Base-by-base conservation (phyloP, 305 asterid species). In the Euphrasia arctica region DNA sequence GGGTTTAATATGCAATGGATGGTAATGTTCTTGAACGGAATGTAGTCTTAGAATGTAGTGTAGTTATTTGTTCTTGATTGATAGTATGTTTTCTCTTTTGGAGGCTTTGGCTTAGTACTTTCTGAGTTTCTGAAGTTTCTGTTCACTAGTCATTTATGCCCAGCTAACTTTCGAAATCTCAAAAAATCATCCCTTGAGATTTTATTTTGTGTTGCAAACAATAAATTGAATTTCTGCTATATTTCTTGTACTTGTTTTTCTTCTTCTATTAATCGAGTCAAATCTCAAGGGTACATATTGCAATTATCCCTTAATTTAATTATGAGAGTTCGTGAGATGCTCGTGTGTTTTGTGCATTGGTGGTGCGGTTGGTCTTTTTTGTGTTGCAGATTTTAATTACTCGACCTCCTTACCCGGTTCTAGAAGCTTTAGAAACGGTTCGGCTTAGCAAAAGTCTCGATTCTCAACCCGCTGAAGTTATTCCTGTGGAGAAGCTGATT, bases 361-460 rank as follows among this genome's bases (percentile, higher is more conserved):
- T 7, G 28, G 25, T 25, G 27, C 39, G 0, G 18, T 52, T 49
- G 31, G 51, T 54, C 4, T 52, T 22, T 32, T 61, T 45, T 4
- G 27, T 2, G 52, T 49, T 63, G 67, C 12, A 57, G 52, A 54
- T 63, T 39, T 6, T 9, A 42, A 14, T 41, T 39, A 36, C 14
- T 36, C 28, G 0, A 41, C 8, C 62, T 27, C 57, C n/a, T 36
- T 69, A 54, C 55, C 61, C 90, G 99, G 99, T 88, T 65, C 75
- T 93, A 55, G 94, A 83, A 79, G 84, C 88, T 6, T 93, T 93
- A 63, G 97, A 93, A 39, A 72, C 65, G 27, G n/a, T n/a, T n/a
- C n/a, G n/a, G n/a, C 80, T 93, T 2, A 70, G 72, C 56, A 93
- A 93, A 90, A 93, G 86, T 65, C 32, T 89, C 0, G 95, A 80